Evolutionary conservation across 805 yeast species (phyloP), one percentile per base, ranked within the genome.

Genomic region (Pichia californica): DNA sequence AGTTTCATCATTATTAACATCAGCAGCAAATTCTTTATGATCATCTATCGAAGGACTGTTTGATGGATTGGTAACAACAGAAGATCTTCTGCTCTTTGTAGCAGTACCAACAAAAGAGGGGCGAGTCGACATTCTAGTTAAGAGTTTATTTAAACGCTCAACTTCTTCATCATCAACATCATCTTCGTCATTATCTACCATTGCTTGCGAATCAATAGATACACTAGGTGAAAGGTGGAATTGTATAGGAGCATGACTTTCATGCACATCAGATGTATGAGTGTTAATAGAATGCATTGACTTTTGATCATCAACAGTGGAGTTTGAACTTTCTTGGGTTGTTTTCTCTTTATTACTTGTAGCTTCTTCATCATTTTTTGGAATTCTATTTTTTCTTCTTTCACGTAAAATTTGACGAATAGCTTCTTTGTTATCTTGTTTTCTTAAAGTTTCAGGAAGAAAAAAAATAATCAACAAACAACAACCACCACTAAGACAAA

Each of bases 361-460:
- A 26, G 37, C 40, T 35, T 47, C 46, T 18, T 49, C 48, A 18
- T 50, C 56, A 2, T 19, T 15, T 14, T 44, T 26, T 42, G 47
- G 30, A 53, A 55, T 32, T 47, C 50, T 40, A 38, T 31, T 46
- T 31, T 19, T 48, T 43, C 48, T 41, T 44, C 71, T 57, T 41
- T 71, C 70, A 14, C 67, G 62, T 37, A 78, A 58, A 36, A 74
- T 63, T 20, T 68, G 63, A 28, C 73, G 67, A 18, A 80, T 67
- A 3, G 76, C 76, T 5, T 77, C 78, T 49, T 74, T 65, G 15
- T 77, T 77, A 40, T 81, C 86, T 33, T 76, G 76, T 33, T 69
- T 68, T 41, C 89, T 68, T 35, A 87, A 65, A 0, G 96, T 88
- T 56, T 88, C 97, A 1, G 97, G 96, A 15, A 88, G 65, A 5